Percentiles rank a stretch among this genome's conserved stretches.
Evolutionary conservation across 228 moss, liverwort and hornwort genomes (phyloP).

Genomic region (Sphagnum fallax): DNA sequence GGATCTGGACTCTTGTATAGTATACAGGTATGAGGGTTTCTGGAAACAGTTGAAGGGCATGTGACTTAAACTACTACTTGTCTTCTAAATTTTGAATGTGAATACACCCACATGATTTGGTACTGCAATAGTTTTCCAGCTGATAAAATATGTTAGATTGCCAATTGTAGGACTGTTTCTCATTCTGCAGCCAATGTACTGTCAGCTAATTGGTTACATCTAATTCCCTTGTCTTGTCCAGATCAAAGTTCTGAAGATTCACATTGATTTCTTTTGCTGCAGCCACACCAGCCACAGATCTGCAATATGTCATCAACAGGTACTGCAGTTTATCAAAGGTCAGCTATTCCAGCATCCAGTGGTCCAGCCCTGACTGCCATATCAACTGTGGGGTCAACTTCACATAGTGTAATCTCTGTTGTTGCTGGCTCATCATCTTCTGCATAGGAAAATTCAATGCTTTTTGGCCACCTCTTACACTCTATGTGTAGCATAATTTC

Average conservation of each 20-base stretch:
- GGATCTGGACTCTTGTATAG: conserved; percentile 9
- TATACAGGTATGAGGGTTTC: conserved; percentile 16
- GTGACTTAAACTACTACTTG: background rate
- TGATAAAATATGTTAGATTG: background rate
- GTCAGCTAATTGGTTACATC: no score
- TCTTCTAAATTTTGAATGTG: background rate
- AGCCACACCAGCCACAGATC: conserved; percentile 16
- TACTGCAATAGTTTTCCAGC: no score
- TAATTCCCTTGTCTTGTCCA: background rate
- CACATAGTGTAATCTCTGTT: conserved; percentile 6
- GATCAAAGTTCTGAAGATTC: background rate
- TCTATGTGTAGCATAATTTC: conserved; percentile 10
- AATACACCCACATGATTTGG: background rate
- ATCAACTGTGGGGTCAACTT: conserved; percentile 4
- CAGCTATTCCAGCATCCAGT: background rate
- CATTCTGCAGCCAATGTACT: no score
- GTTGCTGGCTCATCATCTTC: conserved; percentile 19
- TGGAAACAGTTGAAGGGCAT: background rate
- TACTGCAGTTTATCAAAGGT: conserved; percentile 12
- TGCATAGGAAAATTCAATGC: conserved; percentile 11
- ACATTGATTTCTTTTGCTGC: background rate
- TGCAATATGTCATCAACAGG: conserved; percentile 8
- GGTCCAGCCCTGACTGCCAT: conserved; percentile 8
- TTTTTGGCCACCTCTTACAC: conserved; percentile 1
- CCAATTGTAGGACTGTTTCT: background rate